Evolutionary conservation across 441 rosid genomes (phyloP), one percentile per base, ranked within the genome.

Genomic region (Melastoma candidum): DNA sequence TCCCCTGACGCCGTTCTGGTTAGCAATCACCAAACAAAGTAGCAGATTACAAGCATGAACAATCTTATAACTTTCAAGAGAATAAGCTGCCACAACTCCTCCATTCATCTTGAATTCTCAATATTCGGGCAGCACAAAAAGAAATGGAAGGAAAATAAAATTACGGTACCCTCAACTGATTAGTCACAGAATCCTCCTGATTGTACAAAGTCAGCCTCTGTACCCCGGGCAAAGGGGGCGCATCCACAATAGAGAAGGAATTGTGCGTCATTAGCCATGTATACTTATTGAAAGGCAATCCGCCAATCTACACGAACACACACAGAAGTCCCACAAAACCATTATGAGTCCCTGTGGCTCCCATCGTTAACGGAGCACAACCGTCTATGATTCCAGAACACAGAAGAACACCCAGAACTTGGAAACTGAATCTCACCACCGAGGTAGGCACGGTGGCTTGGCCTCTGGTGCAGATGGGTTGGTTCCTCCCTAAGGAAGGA

Each of bases 231-330:
- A 87, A 68, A 63, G 90, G 62, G 1, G 93, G 95, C 44, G 87
- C 76, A 76, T 87, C 90, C 46, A 83, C 95, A 48, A 82, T 85
- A 66, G 96, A 85, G 61, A 90, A 90, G 2, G 98, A 74, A 72
- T 90, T 90, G 58, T 90, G 98, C 7, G 96, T 90, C 61, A 87
- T 77, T 46, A 90, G 68, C 98, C 98, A 90, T 27, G 96, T 72
- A 68, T 90, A 90, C 76, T 82, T 90, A 75, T 87, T 90, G 63
- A 83, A 87, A 56, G 98, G 93, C 71, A 90, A 74, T 48, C 83
- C 96, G 48, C 77, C 80, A 66, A 83, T 67, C 96, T 87, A 12
- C 48, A 44, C 17, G 53, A 43, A 11, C 51, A 45, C 54, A 12
- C 52, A 48, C 43, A 47, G 7, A 25, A 32, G 14, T 1, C 44